Percentiles rank a stretch among this genome's conserved stretches.
These are phyloP conservation scores for Platanus orientalis DNA, from an alignment of 164 flowering plant genomes.

Conservation along the genomic window DNA sequence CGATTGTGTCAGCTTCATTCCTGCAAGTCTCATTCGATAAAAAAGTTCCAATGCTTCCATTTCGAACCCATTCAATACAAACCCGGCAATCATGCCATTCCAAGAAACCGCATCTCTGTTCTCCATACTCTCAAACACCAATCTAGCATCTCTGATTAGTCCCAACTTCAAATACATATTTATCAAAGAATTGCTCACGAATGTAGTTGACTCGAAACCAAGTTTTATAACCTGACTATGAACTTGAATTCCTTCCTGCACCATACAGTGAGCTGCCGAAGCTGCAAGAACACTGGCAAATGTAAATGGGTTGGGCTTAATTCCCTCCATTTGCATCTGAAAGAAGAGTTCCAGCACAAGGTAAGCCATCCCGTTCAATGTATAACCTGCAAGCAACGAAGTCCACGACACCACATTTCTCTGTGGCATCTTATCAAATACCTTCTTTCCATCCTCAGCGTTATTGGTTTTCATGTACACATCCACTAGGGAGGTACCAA, in stretches of 20 bases:
- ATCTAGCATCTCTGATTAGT: slow-evolving; percentile 41
- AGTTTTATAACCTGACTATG: slow-evolving; percentile 57
- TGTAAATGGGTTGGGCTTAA: slow-evolving; percentile 69
- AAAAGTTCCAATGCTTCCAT: slow-evolving; percentile 56
- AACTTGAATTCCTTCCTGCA: slow-evolving; percentile 44
- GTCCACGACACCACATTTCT: slow-evolving; percentile 92
- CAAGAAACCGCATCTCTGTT: slow-evolving; percentile 54
- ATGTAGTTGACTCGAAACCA: slow-evolving; percentile 42
- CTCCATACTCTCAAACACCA: slow-evolving; percentile 48
- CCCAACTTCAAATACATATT: slow-evolving; percentile 69
- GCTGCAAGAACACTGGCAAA: slow-evolving; percentile 63
- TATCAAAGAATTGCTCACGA: slow-evolving; percentile 71
- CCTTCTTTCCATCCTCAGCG: slow-evolving; percentile 43
- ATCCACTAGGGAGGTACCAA: slow-evolving; percentile 80
- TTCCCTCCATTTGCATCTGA: slow-evolving; percentile 50
- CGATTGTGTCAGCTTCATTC: slow-evolving; percentile 38
- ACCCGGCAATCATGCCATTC: slow-evolving; percentile 75
- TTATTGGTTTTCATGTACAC: slow-evolving; percentile 63
- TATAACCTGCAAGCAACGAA: slow-evolving; percentile 65
- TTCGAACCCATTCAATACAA: slow-evolving; percentile 51
- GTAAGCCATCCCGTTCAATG: slow-evolving; percentile 39
- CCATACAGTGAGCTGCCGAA: slow-evolving; percentile 39
- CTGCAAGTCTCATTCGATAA: slow-evolving; percentile 49
- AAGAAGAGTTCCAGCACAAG: slow-evolving; percentile 35
- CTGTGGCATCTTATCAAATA: slow-evolving; percentile 62